phyloP scores from a whole-genome alignment of 2,329 filamentous ascomycete species.

The Gnomoniopsis sp. region DNA sequence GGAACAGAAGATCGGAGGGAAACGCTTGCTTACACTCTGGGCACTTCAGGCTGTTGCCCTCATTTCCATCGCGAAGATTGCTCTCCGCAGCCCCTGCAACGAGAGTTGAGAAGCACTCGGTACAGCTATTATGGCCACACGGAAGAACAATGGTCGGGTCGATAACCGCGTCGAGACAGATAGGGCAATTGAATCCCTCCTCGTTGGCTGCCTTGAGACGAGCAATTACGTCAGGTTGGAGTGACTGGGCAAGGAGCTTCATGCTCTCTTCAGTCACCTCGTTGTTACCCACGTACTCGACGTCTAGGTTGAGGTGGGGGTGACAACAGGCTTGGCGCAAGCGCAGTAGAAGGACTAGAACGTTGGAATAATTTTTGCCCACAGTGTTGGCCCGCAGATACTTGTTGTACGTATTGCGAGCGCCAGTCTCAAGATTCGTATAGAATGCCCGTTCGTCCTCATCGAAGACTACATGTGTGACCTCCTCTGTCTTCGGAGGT shows the following conservation, averaged over 20 bases:
- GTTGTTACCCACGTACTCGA: constrained; percentile 36
- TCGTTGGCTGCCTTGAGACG: constrained; percentile 51
- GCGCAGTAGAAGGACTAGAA: constrained; percentile 74
- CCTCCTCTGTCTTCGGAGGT: constrained; percentile 60
- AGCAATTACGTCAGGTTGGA: constrained; percentile 59
- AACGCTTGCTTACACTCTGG: constrained; percentile 55
- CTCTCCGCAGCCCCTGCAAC: constrained; percentile 55
- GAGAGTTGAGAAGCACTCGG: constrained; percentile 71
- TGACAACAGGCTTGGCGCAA: constrained; percentile 81
- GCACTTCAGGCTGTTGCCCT: constrained; percentile 58
- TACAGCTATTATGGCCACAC: constrained; percentile 78
- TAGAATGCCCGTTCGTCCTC: constrained; percentile 66
- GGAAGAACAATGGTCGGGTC: constrained; percentile 78
- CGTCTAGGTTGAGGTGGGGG: constrained; percentile 61
- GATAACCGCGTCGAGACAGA: constrained; percentile 73
- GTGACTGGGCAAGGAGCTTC: constrained; percentile 46
- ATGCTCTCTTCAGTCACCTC: constrained; percentile 43
- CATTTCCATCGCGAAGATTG: constrained; percentile 57
- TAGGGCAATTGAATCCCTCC: constrained; percentile 71
- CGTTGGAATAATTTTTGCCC: constrained; percentile 71
- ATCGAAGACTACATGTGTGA: constrained; percentile 62
- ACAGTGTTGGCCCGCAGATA: constrained; percentile 68
- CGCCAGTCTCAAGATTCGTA: constrained; percentile 60
- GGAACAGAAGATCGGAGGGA: neutral
- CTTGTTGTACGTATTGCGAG: constrained; percentile 70